phyloP scores from a whole-genome alignment of 371 early-diverging fungal species.

The Mortierella sp. region DNA sequence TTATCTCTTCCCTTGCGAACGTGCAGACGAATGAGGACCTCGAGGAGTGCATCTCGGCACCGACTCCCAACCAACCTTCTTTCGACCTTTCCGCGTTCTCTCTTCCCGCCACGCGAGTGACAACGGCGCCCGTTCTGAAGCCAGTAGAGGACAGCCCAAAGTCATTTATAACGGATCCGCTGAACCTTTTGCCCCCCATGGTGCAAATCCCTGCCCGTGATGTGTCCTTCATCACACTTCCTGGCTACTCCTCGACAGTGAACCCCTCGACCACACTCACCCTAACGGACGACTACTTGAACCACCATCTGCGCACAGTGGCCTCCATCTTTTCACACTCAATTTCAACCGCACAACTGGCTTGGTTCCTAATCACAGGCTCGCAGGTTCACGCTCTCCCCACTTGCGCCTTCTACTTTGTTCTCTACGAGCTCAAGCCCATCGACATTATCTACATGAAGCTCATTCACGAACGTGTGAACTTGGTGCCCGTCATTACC shows the following conservation, averaged over 20 bases:
- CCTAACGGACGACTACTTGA: slow-evolving; percentile 45
- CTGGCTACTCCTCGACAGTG: slow-evolving; percentile 50
- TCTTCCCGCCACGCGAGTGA: slow-evolving; percentile 24
- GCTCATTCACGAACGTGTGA: slow-evolving; percentile 50
- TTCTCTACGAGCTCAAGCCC: slow-evolving; percentile 57
- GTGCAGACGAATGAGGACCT: slow-evolving; percentile 24
- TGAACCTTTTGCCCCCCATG: slow-evolving; percentile 41
- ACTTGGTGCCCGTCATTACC: slow-evolving; percentile 46
- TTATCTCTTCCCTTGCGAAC: slow-evolving; percentile 37
- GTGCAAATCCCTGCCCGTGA: slow-evolving; percentile 35
- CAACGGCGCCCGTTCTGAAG: slow-evolving; percentile 23
- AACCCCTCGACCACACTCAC: slow-evolving; percentile 40
- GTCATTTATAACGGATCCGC: slow-evolving; percentile 19
- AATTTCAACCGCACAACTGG: slow-evolving; percentile 35
- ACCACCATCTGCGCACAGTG: slow-evolving; percentile 33
- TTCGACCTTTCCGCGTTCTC: slow-evolving; percentile 4
- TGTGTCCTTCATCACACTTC: slow-evolving; percentile 39
- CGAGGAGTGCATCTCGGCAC: slow-evolving; percentile 33
- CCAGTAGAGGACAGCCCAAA: not conserved
- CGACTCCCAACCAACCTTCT: slow-evolving; percentile 9
- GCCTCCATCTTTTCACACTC: slow-evolving; percentile 43
- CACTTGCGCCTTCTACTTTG: slow-evolving; percentile 55
- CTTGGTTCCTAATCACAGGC: slow-evolving; percentile 55
- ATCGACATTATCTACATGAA: slow-evolving; percentile 56
- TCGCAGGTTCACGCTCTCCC: slow-evolving; percentile 42